Percentiles rank a stretch among this genome's conserved stretches.
phyloP scores from a whole-genome alignment of 108 stramenopile species.

The Heterococcus sp. region DNA sequence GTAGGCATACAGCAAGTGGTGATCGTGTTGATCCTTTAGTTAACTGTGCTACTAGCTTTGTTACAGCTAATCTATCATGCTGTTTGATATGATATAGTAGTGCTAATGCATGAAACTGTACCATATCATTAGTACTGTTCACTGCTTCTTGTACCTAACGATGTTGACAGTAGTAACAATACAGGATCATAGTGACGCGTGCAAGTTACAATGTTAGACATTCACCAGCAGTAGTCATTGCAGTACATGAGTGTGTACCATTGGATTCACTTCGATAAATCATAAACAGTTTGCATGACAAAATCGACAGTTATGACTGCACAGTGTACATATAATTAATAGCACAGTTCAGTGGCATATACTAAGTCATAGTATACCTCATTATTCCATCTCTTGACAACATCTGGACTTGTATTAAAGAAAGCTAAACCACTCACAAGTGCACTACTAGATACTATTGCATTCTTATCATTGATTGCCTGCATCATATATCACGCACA shows the following conservation, averaged over 20 bases:
- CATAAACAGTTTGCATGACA: too few relatives aligned
- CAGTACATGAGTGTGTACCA: too few relatives aligned
- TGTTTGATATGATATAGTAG: constrained; percentile 97
- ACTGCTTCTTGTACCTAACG: constrained; percentile 91
- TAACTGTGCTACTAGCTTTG: constrained; percentile 87
- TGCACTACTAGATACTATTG: constrained; percentile 88
- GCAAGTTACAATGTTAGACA: too few relatives aligned
- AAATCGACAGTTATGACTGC: constrained; percentile 44
- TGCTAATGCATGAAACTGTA: constrained; percentile 96
- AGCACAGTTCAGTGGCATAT: too few relatives aligned
- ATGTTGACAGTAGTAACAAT: too few relatives aligned
- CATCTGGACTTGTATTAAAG: constrained; percentile 47
- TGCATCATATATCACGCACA: too few relatives aligned
- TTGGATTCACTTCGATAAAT: too few relatives aligned
- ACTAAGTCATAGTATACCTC: too few relatives aligned
- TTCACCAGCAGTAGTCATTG: too few relatives aligned
- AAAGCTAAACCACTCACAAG: constrained; percentile 70
- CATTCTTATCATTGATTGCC: constrained; percentile 92
- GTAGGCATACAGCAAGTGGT: constrained; percentile 83
- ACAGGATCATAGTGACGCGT: too few relatives aligned
- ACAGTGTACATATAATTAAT: too few relatives aligned
- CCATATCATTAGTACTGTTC: constrained; percentile 86
- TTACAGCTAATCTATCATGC: constrained; percentile 90
- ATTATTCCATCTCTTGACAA: constrained; percentile 39
- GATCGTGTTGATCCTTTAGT: constrained; percentile 79